Evolutionary conservation across 768 basidiomycete species (phyloP), one percentile per base, ranked within the genome.

Genomic region (Boletus huronensis): DNA sequence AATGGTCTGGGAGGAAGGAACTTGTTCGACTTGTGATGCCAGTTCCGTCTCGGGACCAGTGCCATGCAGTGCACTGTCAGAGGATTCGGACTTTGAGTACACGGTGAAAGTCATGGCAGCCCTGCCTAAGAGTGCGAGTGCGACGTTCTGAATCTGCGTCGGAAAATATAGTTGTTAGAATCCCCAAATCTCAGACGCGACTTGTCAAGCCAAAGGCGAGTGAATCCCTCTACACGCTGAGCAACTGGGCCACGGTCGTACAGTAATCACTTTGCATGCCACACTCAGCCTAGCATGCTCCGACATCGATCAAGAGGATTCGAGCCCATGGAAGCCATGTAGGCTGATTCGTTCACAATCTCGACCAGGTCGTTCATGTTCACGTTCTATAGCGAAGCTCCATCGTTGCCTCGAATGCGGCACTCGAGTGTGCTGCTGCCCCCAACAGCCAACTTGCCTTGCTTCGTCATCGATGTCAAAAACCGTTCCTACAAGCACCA

Each of bases 401-500:
- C 66, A 13, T 46, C 57, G 6, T 35, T 8, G 5, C 36, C 43
- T 16, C 48, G 55, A 7, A 63, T 60, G 23, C 72, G 75, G 31
- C 53, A 41, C 53, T 10, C 62, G 63, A 74, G 71, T 16, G 58
- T 59, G 4, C 39, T 72, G 17, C 45, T 75, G 7, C 60, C 72
- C 6, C 61, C 69, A 31, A 53, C 73, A 3, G 39, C 51, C 41
- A 62, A 46, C 38, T 66, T 67, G 26, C 72, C 73, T 3, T 77
- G 74, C 32, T 82, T 81, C 69, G 42, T 67, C n/a, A 71, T 82
- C 51, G 71, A 72, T 41, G 51, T 65, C 13, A 65, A 64, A n/a
- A 75, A 78, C 63, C 75, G 74, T 56, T 80, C 80, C 11, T 88
- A 85, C 71, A 80, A 72, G 60, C 79, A 86, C 61, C 86, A 88